Evolutionary conservation across 2,329 filamentous ascomycete genomes (phyloP).

Genomic region (Ascochyta koolunga): DNA sequence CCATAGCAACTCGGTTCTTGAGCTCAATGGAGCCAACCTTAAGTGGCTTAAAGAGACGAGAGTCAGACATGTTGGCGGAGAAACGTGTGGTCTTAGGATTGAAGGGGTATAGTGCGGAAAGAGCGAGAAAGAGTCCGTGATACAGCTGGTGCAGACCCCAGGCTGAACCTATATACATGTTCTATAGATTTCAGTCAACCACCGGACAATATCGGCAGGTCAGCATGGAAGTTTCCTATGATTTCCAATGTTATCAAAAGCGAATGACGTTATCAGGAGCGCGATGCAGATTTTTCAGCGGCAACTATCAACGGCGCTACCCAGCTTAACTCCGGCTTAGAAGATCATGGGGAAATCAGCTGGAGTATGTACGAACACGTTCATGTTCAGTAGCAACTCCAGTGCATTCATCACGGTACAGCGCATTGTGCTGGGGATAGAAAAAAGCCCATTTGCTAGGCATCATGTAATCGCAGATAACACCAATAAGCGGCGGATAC

Average conservation of each 20-base stretch:
- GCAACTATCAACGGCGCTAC: background rate
- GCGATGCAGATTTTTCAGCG: constrained; percentile 8
- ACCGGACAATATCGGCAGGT: constrained; percentile 22
- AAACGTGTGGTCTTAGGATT: background rate
- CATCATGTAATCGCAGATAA: constrained; percentile 18
- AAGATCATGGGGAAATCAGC: background rate
- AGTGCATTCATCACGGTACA: background rate
- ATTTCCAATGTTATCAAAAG: constrained; percentile 6
- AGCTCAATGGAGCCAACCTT: constrained; percentile 43
- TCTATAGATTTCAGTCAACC: constrained; percentile 16
- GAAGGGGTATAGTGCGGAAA: background rate
- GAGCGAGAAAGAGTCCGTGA: background rate
- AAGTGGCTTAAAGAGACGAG: constrained; percentile 44
- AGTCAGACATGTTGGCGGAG: constrained; percentile 30
- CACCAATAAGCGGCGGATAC: constrained; percentile 14
- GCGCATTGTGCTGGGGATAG: constrained; percentile 22
- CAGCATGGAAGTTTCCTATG: constrained; percentile 18
- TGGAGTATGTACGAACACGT: background rate
- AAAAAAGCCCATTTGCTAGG: constrained; percentile 30
- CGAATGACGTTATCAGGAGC: constrained; percentile 8
- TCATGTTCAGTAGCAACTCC: background rate
- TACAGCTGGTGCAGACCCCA: background rate
- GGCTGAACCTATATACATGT: constrained; percentile 14
- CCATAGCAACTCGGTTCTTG: constrained; percentile 45
- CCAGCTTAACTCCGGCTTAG: background rate